Evolutionary conservation across 768 basidiomycete species (phyloP).

Genomic region (Daedaleopsis sinensis): DNA sequence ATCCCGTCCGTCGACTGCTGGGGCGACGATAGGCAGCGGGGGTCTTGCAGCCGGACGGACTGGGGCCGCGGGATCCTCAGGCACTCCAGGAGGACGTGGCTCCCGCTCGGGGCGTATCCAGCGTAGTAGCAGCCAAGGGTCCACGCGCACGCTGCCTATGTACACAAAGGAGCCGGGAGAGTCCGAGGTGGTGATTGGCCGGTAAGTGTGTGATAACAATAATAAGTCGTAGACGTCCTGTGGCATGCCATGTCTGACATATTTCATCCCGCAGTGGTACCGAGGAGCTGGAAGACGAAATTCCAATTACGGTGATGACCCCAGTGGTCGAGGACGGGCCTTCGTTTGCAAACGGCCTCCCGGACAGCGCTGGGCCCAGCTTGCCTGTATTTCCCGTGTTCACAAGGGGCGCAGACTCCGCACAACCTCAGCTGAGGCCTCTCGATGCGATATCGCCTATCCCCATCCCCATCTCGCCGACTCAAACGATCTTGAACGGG

Average conservation of each 20-base stretch:
- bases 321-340: slow-evolving; percentile 15
- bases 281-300: slow-evolving; percentile 14
- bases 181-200: slow-evolving; percentile 71
- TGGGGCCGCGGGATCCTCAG: not conserved
- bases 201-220: slow-evolving; percentile 34
- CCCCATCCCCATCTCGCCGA: not conserved
- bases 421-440: slow-evolving; percentile 3
- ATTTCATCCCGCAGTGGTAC: slow-evolving; percentile 6
- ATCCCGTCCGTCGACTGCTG: not conserved
- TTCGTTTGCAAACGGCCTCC: not conserved
- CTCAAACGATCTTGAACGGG: not conserved
- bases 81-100: not conserved
- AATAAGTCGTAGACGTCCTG: too few relatives aligned
- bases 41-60: not conserved
- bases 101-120: slow-evolving; percentile 6
- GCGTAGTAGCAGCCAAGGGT: slow-evolving; percentile 59
- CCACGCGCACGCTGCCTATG: slow-evolving; percentile 72
- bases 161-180: slow-evolving; percentile 89
- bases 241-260: not conserved
- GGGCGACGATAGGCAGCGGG: not conserved
- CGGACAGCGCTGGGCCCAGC: not conserved
- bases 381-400: not conserved
- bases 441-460: not conserved
- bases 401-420: not conserved
- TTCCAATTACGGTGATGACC: slow-evolving; percentile 13